Evolutionary conservation across 2,329 filamentous ascomycete genomes (phyloP), one percentile per base, ranked within the genome.

Genomic region (Ceratocystis smalleyi): DNA sequence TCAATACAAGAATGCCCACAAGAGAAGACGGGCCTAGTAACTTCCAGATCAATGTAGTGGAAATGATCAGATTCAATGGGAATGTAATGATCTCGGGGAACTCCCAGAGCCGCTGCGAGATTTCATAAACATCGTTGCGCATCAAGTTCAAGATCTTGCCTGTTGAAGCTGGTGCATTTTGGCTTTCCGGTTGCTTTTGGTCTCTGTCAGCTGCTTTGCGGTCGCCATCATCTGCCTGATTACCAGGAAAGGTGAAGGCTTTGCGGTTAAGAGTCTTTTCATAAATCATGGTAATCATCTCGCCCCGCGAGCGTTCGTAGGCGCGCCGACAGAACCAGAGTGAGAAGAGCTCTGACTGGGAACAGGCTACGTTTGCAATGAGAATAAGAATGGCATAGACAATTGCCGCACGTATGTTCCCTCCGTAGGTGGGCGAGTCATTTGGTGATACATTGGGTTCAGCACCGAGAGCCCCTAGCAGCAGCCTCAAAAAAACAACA

Each of bases 121-220:
- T 83, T 71, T 91, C 87, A 70, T 92, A 94, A 0, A 87, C 88
- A 71, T 94, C 89, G 66, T 81, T 84, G 60, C 89, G 85, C 78
- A 95, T 88, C 1, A 96, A 75, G 69, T 95, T 96, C 67, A 96
- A 81, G 62, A 96, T 94, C 71, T 95, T 95, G 6, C 91, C 91
- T 74, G 91, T 92, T 0, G 88, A 90, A 0, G 91, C 89, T 12
- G 65, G 61, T 4, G 43, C 17, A 47, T 55, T 57, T 43, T 47
- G 40, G 5, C 47, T 49, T n/a, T 59, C 32, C 35, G 59, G 32
- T 30, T 59, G 68, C 12, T 43, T 49, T 19, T 69, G 68, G 66
- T 60, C 15, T 67, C 66, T 8, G 55, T 30, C 27, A 59, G 67
- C 67, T 22, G 68, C 64, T 6, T 67, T 61, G 35, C 1, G 35